Conservation (phyloP, 2,329 filamentous ascomycete species). For the Cercospora zeae-maydis region DNA sequence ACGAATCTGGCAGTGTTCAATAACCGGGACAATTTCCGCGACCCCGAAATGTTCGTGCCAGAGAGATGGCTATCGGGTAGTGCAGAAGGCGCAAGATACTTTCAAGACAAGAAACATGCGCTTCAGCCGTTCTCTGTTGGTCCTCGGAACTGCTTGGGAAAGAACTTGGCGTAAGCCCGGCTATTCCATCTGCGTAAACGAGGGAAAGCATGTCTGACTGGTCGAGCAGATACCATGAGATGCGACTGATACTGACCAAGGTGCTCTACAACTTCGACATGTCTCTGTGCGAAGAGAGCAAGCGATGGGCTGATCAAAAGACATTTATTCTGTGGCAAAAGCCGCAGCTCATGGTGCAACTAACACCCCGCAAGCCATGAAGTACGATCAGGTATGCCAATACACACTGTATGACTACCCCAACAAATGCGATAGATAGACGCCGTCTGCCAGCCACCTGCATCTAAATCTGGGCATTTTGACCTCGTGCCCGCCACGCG, state of each 20-base stretch:
- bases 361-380: neutral
- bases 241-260: constrained; percentile 38
- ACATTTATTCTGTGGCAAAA: constrained; percentile 30
- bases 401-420: neutral
- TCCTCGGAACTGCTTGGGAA: constrained; percentile 39
- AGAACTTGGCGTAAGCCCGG: constrained; percentile 23
- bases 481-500: neutral
- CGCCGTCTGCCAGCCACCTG: neutral
- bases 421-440: neutral
- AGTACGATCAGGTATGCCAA: neutral
- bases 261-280: constrained; percentile 42
- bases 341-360: constrained; percentile 15
- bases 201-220: neutral
- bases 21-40: constrained; percentile 30
- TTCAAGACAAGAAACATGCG: constrained; percentile 28
- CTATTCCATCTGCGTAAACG: neutral
- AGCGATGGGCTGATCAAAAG: constrained; percentile 24
- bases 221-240: constrained; percentile 35
- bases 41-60: constrained; percentile 33
- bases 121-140: constrained; percentile 37
- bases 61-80: constrained; percentile 39
- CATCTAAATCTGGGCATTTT: neutral
- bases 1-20: constrained; percentile 28
- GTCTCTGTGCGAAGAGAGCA: constrained; percentile 23
- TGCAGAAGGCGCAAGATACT: constrained; percentile 24